Base-by-base conservation (phyloP, 495 filamentous ascomycete species). In the Trichoderma virens region DNA sequence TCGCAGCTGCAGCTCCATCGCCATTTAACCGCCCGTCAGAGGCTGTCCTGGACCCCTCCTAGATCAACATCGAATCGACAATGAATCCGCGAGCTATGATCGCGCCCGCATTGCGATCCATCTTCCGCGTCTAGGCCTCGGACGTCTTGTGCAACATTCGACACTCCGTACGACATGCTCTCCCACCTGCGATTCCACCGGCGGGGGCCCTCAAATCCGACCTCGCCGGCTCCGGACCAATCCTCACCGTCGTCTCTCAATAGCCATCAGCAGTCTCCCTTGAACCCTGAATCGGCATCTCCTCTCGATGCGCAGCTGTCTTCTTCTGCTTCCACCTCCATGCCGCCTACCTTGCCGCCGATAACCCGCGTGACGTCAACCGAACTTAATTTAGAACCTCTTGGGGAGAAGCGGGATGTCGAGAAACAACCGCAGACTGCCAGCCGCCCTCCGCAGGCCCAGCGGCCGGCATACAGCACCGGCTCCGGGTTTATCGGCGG, bases 141-240 rank as follows among this genome's bases (percentile, higher is more conserved):
- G 51, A 27, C 25, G 20, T 56, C 51, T 56, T 56, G 51, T 56
- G 51, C 27, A 16, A 56, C 51, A 23, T 28, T 28, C 51, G 11
- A 1, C 9, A n/a, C 18, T 23, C 27, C 27, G 7, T 56, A 56
- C 51, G 67, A 63, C 3, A 84, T 84, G 82, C 74, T 83, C 68
- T 82, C 79, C 62, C 80, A 83, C 69, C 76, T 83, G 27, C 80
- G 81, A 67, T 82, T 83, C 65, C 80, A 81, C 35, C 77, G 78
- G 69, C 80, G 81, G 59, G 79, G 73, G 14, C 78, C 81, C 65
- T 83, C 82, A 43, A 82, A 76, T 66, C 80, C 82, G 59, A 72
- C 80, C 5, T 82, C 81, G 30, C 79, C 82, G 27, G 68, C 76
- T n/a, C 74, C 76, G 61, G 79, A 38, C 66, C 66, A 43, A 64